A percentile compares a stretch with the other conserved stretches of the same genome.
phyloP scores from a whole-genome alignment of 2,329 filamentous ascomycete genomes.

The Trichoderma koningiopsis region DNA sequence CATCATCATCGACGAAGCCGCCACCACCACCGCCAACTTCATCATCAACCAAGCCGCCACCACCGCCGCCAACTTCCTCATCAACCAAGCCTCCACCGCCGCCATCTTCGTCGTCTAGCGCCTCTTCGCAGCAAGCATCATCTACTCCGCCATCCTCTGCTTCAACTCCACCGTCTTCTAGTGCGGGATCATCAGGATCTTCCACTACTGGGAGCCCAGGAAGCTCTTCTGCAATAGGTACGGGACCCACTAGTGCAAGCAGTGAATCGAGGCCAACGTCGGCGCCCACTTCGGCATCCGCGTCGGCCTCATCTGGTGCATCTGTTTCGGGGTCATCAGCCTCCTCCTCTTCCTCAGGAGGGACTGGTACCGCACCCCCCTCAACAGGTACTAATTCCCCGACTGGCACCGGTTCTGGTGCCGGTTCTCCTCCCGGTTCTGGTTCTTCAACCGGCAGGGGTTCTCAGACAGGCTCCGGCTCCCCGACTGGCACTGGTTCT shows the following conservation, averaged over 20 bases:
- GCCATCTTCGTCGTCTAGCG: not conserved
- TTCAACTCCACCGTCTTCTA: not conserved
- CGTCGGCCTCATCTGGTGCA: slow-evolving; percentile 8
- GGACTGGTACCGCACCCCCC: not conserved
- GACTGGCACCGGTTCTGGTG: slow-evolving; percentile 12
- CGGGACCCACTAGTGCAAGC: slow-evolving; percentile 5
- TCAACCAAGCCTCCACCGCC: not conserved
- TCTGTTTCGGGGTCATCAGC: slow-evolving; percentile 4
- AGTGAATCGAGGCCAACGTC: slow-evolving; percentile 12
- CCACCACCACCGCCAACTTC: not conserved
- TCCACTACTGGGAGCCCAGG: not conserved
- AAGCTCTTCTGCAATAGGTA: slow-evolving; percentile 16
- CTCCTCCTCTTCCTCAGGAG: not conserved
- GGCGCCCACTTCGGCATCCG: not conserved
- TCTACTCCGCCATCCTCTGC: not conserved
- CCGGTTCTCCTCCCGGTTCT: not conserved
- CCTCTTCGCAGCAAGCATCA: not conserved
- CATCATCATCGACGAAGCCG: not conserved
- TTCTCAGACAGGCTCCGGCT: not conserved
- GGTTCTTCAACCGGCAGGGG: not conserved
- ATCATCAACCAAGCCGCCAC: not conserved
- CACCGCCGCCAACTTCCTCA: not conserved
- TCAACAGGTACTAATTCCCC: slow-evolving; percentile 14
- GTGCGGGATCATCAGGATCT: not conserved
- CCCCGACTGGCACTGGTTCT: not conserved